Base-by-base conservation (phyloP, 495 filamentous ascomycete species). In the Penicillium nucicola region DNA sequence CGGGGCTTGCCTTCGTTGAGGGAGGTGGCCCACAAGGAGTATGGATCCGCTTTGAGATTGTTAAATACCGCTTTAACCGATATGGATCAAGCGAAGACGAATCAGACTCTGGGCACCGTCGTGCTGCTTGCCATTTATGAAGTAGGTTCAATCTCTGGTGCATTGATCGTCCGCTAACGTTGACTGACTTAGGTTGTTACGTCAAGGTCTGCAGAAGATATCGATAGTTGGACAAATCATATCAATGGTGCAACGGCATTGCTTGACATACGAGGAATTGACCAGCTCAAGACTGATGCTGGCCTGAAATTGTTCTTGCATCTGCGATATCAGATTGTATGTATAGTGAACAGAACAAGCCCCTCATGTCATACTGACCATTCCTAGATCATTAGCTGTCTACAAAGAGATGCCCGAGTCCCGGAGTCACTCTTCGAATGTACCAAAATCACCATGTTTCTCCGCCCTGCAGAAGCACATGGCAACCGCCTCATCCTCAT, bases 51-150 rank as follows among this genome's bases (percentile, higher is more conserved):
- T 0, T 53, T 82, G 15, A 62, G 67, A 28, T 56, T 74, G n/a
- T 65, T 77, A 3, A 84, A 80, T 44, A 60, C 70, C 17, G 84
- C 84, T 13, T 58, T 88, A 11, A 56, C 67, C 40, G 70, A 80
- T 45, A 72, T 76, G 4, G 64, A 61, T 9, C 77, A 84, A 34
- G 81, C 79, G 35, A 77, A 74, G 52, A 76, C 80, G 36, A 84
- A 88, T 60, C 72, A 72, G 41, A 84, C 84, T 4, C 75, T 88
- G 50, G 78, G 83, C 25, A 73, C 81, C 1, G 77, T 85, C 30
- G 66, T 88, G 18, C 73, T 85, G 30, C 69, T 88, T 32, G 76
- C 61, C 48, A 68, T 72, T 56, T 79, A 65, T 60, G 74, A 73
- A 68, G 73, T 76, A 62, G 56, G 71, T 43, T 34, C 10, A 13